Base-by-base conservation (phyloP, 1,139 yeast species). In the Yamadazyma buinensis region DNA sequence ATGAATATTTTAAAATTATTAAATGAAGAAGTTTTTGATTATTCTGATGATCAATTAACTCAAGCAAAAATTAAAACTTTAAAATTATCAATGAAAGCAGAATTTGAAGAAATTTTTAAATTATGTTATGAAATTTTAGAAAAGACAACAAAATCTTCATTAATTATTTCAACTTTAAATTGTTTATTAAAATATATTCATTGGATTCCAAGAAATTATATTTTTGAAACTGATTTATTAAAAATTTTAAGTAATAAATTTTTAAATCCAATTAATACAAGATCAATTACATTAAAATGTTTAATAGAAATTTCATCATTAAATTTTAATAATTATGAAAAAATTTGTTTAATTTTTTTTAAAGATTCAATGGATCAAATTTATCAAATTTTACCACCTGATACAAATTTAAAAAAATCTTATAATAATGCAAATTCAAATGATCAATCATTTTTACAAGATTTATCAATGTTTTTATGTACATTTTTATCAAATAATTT, bases 11-110 rank as follows among this genome's bases (percentile, higher is more conserved):
- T 92, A 56, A 84, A 84, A 51, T 70, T 92, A 47, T 74, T 92
- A 47, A 82, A 95, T 40, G 99, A 92, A 66, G 99, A 92, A 61
- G 95, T 92, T 24, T 94, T 90, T 57, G 98, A 94, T 61, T 94
- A 72, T 57, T 81, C 95, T 27, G 87, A 90, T 32, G 97, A 90
- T 47, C 96, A 87, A 57, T 81, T 92, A 84, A 92, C 99, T 23
- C 96, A 88, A 61, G 95, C 95, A 7, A 92, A 92, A 61, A 87
- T 95, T 9, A 77, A 80, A 52, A 77, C 78, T 42, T 75, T 94
- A 55, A 92, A 87, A 58, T 70, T 75, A 34, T 84, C 88, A 48
- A 83, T 92, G 87, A 76, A 84, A 47, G 80, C 82, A 36, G 98
- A 92, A 61, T 92, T 92, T 52, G 87, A 90, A 47, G 95, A 86